A percentile compares a stretch with the other conserved stretches of the same genome.
Conservation (phyloP, 2,329 filamentous ascomycete genomes). For the Pestalotiopsis sp. region DNA sequence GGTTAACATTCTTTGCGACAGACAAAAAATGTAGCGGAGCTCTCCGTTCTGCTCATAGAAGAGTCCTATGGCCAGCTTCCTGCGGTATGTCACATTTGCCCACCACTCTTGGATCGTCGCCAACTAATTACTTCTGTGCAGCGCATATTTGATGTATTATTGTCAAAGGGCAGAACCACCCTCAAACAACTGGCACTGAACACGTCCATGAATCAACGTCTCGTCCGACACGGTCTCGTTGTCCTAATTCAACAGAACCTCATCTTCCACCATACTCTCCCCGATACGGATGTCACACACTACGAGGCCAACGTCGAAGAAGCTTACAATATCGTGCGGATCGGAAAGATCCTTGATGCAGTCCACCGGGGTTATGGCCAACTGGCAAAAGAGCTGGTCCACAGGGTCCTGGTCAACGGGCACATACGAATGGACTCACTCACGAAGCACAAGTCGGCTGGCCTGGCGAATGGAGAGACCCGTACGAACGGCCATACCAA, state of each 20-base stretch:
- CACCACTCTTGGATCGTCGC: background rate
- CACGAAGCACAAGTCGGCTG: constrained; percentile 47
- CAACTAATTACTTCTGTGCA: constrained; percentile 39
- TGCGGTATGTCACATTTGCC: constrained; percentile 64
- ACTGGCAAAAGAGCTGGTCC: constrained; percentile 74
- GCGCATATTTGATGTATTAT: constrained; percentile 82
- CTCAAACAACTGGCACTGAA: constrained; percentile 70
- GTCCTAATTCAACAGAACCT: constrained; percentile 90
- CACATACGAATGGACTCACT: constrained; percentile 75
- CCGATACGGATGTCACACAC: constrained; percentile 64
- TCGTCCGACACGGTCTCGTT: constrained; percentile 79
- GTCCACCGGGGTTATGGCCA: constrained; percentile 74
- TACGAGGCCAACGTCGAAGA: constrained; percentile 84
- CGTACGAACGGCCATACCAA: constrained; percentile 35
- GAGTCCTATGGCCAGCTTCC: constrained; percentile 91
- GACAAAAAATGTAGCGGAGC: constrained; percentile 79
- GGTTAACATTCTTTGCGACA: constrained; percentile 29
- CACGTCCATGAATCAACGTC: constrained; percentile 72
- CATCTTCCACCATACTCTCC: constrained; percentile 71
- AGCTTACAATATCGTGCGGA: constrained; percentile 81
- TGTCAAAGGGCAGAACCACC: constrained; percentile 77
- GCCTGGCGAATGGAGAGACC: constrained; percentile 29
- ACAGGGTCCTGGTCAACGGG: constrained; percentile 75
- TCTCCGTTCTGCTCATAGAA: constrained; percentile 86
- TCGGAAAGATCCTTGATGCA: constrained; percentile 78